phyloP scores from a whole-genome alignment of 1,139 yeast species.

The Candida mesenterica region DNA sequence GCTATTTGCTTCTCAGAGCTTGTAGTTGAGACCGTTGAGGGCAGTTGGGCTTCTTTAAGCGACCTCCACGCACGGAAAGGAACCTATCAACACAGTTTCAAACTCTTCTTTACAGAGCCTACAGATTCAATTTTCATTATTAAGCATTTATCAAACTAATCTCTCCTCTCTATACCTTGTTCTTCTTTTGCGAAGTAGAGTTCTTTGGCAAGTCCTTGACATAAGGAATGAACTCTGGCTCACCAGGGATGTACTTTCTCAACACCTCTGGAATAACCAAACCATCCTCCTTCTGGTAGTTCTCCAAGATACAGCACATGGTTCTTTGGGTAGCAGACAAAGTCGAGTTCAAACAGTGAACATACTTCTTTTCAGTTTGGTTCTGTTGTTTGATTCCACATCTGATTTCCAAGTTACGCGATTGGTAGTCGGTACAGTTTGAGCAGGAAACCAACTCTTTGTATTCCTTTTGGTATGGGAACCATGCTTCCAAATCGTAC shows the following conservation, averaged over 20 bases:
- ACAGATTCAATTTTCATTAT: not conserved
- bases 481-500: constrained; percentile 99
- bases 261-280: constrained; percentile 90
- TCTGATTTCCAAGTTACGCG: constrained; percentile 96
- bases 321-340: constrained; percentile 98
- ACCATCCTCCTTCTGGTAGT: constrained; percentile 97
- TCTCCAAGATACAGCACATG: constrained; percentile 92
- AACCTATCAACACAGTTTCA: not conserved
- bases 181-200: constrained; percentile 80
- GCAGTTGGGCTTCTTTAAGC: too few species aligned
- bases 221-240: constrained; percentile 93
- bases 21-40: constrained; percentile 9
- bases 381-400: constrained; percentile 97
- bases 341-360: constrained; percentile 96
- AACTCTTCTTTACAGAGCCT: not conserved
- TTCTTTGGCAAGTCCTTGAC: constrained; percentile 91
- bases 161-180: constrained; percentile 9
- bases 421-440: constrained; percentile 98
- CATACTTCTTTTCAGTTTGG: constrained; percentile 95
- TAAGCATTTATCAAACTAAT: too few species aligned
- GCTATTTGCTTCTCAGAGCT: too few species aligned
- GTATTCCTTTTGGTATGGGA: constrained; percentile 98
- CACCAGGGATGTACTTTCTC: constrained; percentile 95
- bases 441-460: constrained; percentile 98
- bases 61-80: too few species aligned